Percentiles rank a stretch among this genome's conserved stretches.
These are phyloP conservation scores for Vanrija pseudolonga DNA, from an alignment of 1,284 basidiomycete genomes.

Conservation along the genomic window DNA sequence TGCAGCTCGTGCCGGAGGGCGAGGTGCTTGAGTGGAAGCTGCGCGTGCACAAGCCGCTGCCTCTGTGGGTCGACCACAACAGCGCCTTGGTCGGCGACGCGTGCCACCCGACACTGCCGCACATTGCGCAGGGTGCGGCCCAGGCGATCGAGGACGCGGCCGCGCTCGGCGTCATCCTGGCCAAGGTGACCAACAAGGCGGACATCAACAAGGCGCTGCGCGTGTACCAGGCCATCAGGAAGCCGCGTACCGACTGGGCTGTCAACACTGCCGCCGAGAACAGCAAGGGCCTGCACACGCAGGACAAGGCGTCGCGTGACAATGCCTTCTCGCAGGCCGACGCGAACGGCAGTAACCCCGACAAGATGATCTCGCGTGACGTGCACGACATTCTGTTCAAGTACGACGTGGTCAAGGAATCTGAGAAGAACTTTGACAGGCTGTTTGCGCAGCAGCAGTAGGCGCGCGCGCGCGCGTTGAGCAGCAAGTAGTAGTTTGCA, in stretches of 20 bases:
- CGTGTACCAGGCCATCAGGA: slow-evolving; percentile 45
- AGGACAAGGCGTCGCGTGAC: slow-evolving; percentile 25
- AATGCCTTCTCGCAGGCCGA: slow-evolving; percentile 24
- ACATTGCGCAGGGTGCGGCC: slow-evolving; percentile 46
- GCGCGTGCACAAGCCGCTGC: slow-evolving; percentile 41
- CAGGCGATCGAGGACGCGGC: slow-evolving; percentile 49
- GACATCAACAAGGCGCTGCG: slow-evolving; percentile 40
- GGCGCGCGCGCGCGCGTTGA: too few relatives aligned
- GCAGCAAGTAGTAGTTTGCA: too few relatives aligned
- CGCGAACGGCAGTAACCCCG: slow-evolving; percentile 26
- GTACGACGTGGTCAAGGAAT: slow-evolving; percentile 26
- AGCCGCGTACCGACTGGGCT: slow-evolving; percentile 46
- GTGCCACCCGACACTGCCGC: slow-evolving; percentile 43
- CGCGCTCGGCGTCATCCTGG: slow-evolving; percentile 42
- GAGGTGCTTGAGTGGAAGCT: slow-evolving; percentile 49
- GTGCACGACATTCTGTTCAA: slow-evolving; percentile 27
- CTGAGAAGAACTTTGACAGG: slow-evolving; percentile 24
- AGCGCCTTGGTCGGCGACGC: slow-evolving; percentile 37
- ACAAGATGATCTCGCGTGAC: slow-evolving; percentile 52
- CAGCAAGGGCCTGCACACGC: slow-evolving; percentile 43
- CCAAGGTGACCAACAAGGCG: slow-evolving; percentile 35
- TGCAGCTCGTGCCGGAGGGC: slow-evolving; percentile 41
- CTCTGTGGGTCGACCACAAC: slow-evolving; percentile 43
- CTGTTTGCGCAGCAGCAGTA: neutral
- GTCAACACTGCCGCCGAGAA: slow-evolving; percentile 41